Percentiles rank a stretch among this genome's conserved stretches.
Evolutionary conservation across 495 filamentous ascomycete species (phyloP).

Genomic region (Eremomyces bilateralis): DNA sequence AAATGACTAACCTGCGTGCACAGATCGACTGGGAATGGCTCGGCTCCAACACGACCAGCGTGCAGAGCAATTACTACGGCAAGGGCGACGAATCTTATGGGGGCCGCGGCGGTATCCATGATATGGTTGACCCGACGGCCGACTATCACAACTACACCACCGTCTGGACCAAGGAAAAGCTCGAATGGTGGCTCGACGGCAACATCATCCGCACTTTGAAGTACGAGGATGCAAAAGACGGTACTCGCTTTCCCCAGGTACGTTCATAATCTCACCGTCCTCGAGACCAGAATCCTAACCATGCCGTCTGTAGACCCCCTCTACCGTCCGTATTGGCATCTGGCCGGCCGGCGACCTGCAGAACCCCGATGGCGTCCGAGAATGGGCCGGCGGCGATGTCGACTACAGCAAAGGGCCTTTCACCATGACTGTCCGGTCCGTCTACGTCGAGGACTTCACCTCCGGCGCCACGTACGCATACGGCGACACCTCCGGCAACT

Average conservation of each 20-base stretch:
- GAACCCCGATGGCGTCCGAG: not conserved
- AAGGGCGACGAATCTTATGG: not conserved
- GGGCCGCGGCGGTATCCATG: not conserved
- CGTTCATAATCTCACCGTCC: too few relatives aligned
- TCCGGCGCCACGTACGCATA: slow-evolving; percentile 11
- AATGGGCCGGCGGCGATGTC: slow-evolving; percentile 6
- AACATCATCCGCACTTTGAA: slow-evolving; percentile 1
- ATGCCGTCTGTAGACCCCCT: slow-evolving; percentile 1
- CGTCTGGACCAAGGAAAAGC: slow-evolving; percentile 2
- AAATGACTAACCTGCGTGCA: too few relatives aligned
- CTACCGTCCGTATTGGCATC: not conserved
- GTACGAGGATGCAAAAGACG: not conserved
- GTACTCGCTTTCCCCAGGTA: too few relatives aligned
- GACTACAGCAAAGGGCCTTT: not conserved
- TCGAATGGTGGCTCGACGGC: slow-evolving; percentile 1
- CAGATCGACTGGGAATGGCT: slow-evolving; percentile 3
- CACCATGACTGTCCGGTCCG: slow-evolving; percentile 1
- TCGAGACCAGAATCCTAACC: too few relatives aligned
- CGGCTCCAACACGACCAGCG: not conserved
- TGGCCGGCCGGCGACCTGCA: slow-evolving; percentile 1
- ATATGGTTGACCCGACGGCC: not conserved
- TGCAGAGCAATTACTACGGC: slow-evolving; percentile 2
- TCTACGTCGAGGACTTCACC: slow-evolving; percentile 10
- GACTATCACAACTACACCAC: slow-evolving; percentile 2
- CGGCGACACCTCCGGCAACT: slow-evolving; percentile 18